Percentiles rank a stretch among this genome's conserved stretches.
Evolutionary conservation across 257 asterid genomes (phyloP).

Genomic region (Knoxia roxburghii): DNA sequence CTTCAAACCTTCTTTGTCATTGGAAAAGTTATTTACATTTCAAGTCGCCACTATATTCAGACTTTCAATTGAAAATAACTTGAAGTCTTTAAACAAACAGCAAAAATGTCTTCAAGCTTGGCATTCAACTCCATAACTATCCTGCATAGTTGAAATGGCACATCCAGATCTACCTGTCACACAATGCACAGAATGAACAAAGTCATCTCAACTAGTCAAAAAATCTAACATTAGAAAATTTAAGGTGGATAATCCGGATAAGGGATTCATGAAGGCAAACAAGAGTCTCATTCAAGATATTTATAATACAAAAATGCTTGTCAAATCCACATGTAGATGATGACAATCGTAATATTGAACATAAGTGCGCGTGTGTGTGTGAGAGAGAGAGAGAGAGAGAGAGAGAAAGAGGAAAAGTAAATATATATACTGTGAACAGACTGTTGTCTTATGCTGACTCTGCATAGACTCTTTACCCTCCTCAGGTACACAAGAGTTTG

Average conservation of each 20-base stretch:
- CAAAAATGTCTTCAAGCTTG: not conserved
- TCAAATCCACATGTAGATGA: not conserved
- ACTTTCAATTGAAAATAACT: not conserved
- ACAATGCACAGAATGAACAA: not conserved
- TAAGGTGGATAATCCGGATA: not conserved
- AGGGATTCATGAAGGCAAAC: not conserved
- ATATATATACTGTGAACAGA: not conserved
- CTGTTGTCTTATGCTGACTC: not conserved
- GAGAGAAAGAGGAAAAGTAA: not conserved
- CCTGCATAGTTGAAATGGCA: not conserved
- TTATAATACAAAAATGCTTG: not conserved
- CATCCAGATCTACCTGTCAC: slow-evolving; percentile 13
- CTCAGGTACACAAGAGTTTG: not conserved
- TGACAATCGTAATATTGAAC: not conserved
- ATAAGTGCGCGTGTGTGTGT: no score
- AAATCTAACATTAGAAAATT: not conserved
- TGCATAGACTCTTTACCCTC: not conserved
- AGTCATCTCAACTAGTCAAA: not conserved
- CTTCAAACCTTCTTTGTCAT: slow-evolving; percentile 7
- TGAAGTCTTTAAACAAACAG: not conserved
- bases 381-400: no score
- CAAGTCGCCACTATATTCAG: not conserved
- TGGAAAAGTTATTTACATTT: slow-evolving; percentile 4
- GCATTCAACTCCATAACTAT: not conserved
- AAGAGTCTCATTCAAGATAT: not conserved